Percentiles rank a stretch among this genome's conserved stretches.
phyloP scores from a whole-genome alignment of 352 stramenopile genomes.

The Aphanomyces invadans region DNA sequence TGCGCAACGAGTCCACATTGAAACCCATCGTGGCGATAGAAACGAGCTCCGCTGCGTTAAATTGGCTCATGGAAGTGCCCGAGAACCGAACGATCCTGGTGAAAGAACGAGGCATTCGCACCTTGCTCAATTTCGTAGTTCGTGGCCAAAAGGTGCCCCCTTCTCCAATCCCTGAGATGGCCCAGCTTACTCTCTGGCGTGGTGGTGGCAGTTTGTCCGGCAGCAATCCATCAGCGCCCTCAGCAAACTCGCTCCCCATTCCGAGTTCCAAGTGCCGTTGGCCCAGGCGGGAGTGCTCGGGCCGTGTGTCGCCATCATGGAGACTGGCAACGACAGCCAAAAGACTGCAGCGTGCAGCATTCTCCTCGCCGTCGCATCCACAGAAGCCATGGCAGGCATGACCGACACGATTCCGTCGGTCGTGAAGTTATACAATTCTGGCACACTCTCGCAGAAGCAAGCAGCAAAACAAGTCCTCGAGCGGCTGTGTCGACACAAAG shows the following conservation, averaged over 20 bases:
- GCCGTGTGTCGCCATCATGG: conserved; percentile 20
- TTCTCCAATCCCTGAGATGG: too few species aligned
- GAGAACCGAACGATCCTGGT: conserved; percentile 21
- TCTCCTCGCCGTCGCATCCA: conserved; percentile 5
- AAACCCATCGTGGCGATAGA: neutral
- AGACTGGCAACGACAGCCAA: conserved; percentile 19
- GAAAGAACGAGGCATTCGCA: conserved; percentile 21
- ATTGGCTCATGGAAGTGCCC: conserved; percentile 21
- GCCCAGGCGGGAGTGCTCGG: conserved; percentile 18
- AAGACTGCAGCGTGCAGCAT: conserved; percentile 19
- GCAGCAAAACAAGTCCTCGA: conserved; percentile 21
- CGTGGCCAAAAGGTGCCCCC: conserved; percentile 13
- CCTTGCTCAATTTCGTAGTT: conserved; percentile 24
- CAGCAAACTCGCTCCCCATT: conserved; percentile 20
- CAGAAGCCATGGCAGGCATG: conserved; percentile 13
- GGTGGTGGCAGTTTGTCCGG: conserved; percentile 19
- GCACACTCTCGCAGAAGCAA: conserved; percentile 15
- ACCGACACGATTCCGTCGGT: conserved; percentile 4
- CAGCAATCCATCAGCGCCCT: conserved; percentile 22
- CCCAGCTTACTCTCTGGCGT: too few species aligned
- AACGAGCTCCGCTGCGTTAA: conserved; percentile 17
- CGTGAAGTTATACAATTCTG: conserved; percentile 21
- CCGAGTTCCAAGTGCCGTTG: conserved; percentile 21
- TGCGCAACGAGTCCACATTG: neutral
- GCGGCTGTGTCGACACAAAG: conserved; percentile 14